phyloP scores from a whole-genome alignment of 345 rosid species.

The Ceriops tagal region DNA sequence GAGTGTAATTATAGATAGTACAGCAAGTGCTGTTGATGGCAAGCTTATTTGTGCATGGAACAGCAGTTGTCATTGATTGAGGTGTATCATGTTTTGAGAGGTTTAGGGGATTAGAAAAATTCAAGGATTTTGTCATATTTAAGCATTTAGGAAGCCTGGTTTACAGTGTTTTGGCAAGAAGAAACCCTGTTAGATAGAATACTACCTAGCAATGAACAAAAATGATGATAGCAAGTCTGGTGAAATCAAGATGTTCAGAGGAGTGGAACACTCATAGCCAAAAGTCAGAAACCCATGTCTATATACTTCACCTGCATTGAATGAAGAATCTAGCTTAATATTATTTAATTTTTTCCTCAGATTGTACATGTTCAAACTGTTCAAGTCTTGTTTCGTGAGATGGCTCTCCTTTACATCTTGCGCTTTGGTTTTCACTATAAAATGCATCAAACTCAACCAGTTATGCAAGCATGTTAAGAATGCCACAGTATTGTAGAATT shows the following conservation, averaged over 20 bases:
- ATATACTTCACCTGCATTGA: neutral
- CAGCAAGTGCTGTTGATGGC: no score
- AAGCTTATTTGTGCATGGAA: no score
- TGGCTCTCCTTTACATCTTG: neutral
- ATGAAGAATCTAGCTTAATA: neutral
- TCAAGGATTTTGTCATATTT: no score
- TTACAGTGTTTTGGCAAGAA: no score
- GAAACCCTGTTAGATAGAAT: no score
- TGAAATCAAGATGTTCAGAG: neutral
- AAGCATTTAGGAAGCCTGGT: no score
- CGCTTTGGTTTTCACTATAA: neutral
- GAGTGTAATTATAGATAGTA: no score
- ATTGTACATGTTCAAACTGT: neutral
- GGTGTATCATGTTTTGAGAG: no score
- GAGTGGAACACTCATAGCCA: neutral
- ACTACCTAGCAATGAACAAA: no score
- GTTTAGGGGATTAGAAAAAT: no score
- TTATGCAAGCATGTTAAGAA: neutral
- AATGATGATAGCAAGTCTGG: no score
- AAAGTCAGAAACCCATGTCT: neutral
- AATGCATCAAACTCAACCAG: conserved; percentile 1
- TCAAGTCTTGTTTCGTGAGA: neutral
- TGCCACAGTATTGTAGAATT: neutral
- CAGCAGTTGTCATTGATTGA: no score
- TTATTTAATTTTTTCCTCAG: neutral